A percentile compares a stretch with the other conserved stretches of the same genome.
phyloP scores from a whole-genome alignment of 306 rosid genomes.

The Cucumis cinereus region DNA sequence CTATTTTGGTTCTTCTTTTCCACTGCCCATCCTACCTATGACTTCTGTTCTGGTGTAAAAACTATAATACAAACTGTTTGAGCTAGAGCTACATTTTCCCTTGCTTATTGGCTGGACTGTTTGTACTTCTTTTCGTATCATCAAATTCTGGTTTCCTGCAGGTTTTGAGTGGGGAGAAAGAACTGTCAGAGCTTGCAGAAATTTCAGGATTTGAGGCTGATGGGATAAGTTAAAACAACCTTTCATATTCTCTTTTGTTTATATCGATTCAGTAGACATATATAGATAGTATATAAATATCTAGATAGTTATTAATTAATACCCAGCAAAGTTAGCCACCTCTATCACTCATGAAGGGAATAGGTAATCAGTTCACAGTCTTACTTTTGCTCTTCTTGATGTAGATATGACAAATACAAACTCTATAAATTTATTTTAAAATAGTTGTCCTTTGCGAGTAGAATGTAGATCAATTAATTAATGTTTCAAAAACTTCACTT shows the following conservation, averaged over 20 bases:
- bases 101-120: neutral
- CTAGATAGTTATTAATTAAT: neutral
- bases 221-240: conserved; percentile 20
- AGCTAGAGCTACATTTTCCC: neutral
- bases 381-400: neutral
- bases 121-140: neutral
- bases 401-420: neutral
- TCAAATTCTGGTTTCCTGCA: conserved; percentile 16
- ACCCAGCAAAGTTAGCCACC: neutral
- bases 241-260: neutral
- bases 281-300: neutral
- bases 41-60: neutral
- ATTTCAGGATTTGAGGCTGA: conserved; percentile 33
- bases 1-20: neutral
- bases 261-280: neutral
- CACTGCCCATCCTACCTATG: neutral
- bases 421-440: too few species aligned
- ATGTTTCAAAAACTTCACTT: neutral
- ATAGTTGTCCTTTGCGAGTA: neutral
- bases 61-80: neutral
- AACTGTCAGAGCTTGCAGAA: conserved; percentile 52
- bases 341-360: neutral
- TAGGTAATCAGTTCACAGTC: neutral
- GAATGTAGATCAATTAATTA: too few species aligned
- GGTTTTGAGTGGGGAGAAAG: conserved; percentile 62